phyloP scores from a whole-genome alignment of 371 early-diverging fungal species.

The Apophysomyces elegans region DNA sequence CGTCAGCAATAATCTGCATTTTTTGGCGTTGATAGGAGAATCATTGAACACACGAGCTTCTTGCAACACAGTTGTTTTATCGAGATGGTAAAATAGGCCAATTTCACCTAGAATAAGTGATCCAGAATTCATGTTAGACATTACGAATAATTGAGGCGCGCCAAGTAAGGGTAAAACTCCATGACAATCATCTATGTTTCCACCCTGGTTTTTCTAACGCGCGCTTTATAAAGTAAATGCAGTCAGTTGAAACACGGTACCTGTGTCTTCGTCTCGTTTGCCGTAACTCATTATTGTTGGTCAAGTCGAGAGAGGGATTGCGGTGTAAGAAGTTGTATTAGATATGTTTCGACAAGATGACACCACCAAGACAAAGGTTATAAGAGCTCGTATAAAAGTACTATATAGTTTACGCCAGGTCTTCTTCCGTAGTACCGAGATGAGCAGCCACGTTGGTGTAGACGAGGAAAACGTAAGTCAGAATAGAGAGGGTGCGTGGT shows the following conservation, averaged over 20 bases:
- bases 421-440: neutral
- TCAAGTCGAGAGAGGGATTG: constrained; percentile 12
- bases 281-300: constrained; percentile 61
- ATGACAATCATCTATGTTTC: neutral
- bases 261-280: constrained; percentile 66
- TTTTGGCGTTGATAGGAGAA: constrained; percentile 92
- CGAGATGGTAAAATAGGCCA: constrained; percentile 70
- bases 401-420: neutral
- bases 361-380: neutral
- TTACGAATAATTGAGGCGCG: constrained; percentile 15
- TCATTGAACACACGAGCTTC: constrained; percentile 97
- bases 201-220: neutral
- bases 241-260: constrained; percentile 26
- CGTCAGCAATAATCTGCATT: constrained; percentile 90
- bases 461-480: neutral
- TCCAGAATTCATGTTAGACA: neutral
- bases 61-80: constrained; percentile 94
- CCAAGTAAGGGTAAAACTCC: constrained; percentile 1
- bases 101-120: constrained; percentile 37
- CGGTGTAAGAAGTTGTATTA: constrained; percentile 14
- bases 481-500: neutral
- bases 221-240: neutral
- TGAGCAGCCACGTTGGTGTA: constrained; percentile 6
- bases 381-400: constrained; percentile 1
- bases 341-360: constrained; percentile 1